Evolutionary conservation across 2,329 filamentous ascomycete genomes (phyloP).

Genomic region (Penicillium paneum): DNA sequence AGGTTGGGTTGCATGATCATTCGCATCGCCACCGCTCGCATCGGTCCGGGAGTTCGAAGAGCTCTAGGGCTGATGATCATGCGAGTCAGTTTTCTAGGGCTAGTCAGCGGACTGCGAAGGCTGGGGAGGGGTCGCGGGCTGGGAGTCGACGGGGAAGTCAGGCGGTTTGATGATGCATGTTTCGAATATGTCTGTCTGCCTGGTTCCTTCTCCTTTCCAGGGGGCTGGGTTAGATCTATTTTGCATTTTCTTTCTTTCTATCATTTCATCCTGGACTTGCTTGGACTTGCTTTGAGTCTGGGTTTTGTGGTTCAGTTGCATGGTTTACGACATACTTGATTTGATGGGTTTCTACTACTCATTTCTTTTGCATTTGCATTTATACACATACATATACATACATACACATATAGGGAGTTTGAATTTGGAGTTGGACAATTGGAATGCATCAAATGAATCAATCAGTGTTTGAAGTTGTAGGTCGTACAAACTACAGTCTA

Average conservation of each 20-base stretch:
- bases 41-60: slow-evolving; percentile 32
- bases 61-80: slow-evolving; percentile 31
- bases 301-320: slow-evolving; percentile 1
- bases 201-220: background rate
- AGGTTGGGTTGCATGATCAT: slow-evolving; percentile 49
- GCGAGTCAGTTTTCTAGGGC: slow-evolving; percentile 40
- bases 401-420: slow-evolving; percentile 11
- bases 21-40: slow-evolving; percentile 27
- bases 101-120: slow-evolving; percentile 35
- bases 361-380: slow-evolving; percentile 7
- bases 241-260: background rate
- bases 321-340: slow-evolving; percentile 4
- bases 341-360: background rate
- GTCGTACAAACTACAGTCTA: background rate
- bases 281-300: background rate
- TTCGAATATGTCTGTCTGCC: background rate
- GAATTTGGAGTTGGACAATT: slow-evolving; percentile 1
- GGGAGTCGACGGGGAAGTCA: slow-evolving; percentile 31
- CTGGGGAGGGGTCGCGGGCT: slow-evolving; percentile 28
- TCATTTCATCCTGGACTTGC: background rate
- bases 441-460: background rate
- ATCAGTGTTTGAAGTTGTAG: background rate
- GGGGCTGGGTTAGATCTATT: background rate
- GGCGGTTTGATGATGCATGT: slow-evolving; percentile 19
- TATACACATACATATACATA: slow-evolving; percentile 5